Base-by-base conservation (phyloP, 257 asterid species). In the Capsicum pubescens region DNA sequence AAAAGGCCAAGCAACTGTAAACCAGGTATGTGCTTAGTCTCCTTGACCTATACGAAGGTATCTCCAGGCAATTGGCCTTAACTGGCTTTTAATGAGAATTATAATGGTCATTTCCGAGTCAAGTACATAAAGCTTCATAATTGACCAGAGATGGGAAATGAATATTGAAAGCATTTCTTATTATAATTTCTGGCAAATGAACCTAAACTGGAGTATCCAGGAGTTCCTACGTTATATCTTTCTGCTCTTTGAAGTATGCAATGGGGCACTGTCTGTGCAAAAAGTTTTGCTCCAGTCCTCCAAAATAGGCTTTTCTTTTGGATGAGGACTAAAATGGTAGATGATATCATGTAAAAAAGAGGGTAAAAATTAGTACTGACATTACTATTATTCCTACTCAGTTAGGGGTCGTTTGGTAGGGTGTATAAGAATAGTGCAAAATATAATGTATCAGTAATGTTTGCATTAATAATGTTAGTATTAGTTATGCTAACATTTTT, bases 11-110 rank as follows among this genome's bases (percentile, higher is more conserved):
- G 84, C 89, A 78, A 87, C 85, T 86, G 79, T 79, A 71, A 86
- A 85, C 69, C 96, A 97, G 99, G 99, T 97, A 91, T 82, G 79
- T 35, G 32, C 54, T 50, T 63, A 63, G 80, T 80, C 80, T 81
- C 59, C 56, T 83, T 82, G 78, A 66, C 15, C 32, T 32, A 36
- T 70, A 26, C 39, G 7, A 56, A 55, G 48, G 36, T 78, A 44
- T 84, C 54, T 26, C 56, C 42, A 55, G 50, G n/a, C 70, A 78
- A 54, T 67, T 32, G 21, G 26, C 63, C 12, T 79, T 74, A 36
- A 64, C 83, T 77, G 58, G 17, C 32, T 16, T 55, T 78, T 79
- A 39, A 63, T 69, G 57, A 54, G 54, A 64, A 66, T 19, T 77
- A 2, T 77, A 77, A 54, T 77, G 32, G 50, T 32, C 57, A 71